Evolutionary conservation across 139 green algal species (phyloP).

Genomic region (Chlamydomonas sp.): DNA sequence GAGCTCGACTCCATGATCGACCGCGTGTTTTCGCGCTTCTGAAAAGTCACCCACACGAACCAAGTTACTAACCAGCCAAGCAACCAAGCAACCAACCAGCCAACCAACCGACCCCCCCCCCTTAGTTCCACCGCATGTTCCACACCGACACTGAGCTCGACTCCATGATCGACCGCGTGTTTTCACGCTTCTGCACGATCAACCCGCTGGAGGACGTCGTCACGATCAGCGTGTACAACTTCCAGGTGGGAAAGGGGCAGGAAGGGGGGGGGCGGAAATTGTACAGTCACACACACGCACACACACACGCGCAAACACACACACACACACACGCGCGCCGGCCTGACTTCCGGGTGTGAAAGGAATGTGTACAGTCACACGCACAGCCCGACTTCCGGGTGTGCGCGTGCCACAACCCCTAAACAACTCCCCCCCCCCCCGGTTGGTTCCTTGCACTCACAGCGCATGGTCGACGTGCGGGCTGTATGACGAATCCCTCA

Average conservation of each 20-base stretch:
- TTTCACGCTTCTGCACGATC: conserved; percentile 8
- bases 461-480: conserved; percentile 7
- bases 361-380: too few relatives aligned
- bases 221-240: conserved; percentile 5
- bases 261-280: conserved; percentile 14
- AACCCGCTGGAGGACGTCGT: neutral
- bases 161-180: neutral
- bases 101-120: too few relatives aligned
- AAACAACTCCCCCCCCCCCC: too few relatives aligned
- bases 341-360: too few relatives aligned
- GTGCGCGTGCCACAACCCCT: too few relatives aligned
- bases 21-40: neutral
- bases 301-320: neutral
- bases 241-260: conserved; percentile 22
- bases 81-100: too few relatives aligned
- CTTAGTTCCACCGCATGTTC: conserved; percentile 9
- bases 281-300: neutral
- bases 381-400: too few relatives aligned
- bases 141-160: conserved; percentile 13
- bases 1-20: neutral
- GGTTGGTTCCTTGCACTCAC: too few relatives aligned
- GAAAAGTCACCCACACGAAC: too few relatives aligned
- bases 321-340: neutral
- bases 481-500: conserved; percentile 6
- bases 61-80: too few relatives aligned